Base-by-base conservation (phyloP, 2,329 filamentous ascomycete genomes). In the Diaporthe australafricana region DNA sequence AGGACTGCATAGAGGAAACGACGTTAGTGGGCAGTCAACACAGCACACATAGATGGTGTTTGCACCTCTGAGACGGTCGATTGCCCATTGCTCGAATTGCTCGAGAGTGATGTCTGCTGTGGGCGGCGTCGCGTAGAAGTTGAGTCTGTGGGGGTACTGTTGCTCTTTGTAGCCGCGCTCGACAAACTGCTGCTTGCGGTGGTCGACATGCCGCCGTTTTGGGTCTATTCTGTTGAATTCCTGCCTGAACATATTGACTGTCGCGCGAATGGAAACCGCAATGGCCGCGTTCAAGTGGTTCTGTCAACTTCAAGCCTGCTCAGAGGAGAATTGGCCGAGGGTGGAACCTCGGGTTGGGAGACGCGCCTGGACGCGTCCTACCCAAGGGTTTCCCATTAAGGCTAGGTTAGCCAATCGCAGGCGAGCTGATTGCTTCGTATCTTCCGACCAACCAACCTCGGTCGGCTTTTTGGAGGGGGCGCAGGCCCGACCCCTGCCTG, bases 11-110 rank as follows among this genome's bases (percentile, higher is more conserved):
- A 32, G 1, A 25, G 11, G 52, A 73, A 56, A 16, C 60, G 60
- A 12, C 8, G 73, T 78, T 27, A 80, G 77, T 48, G 27, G 8
- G 22, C 7, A 7, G 4, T 2, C 12, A 25, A 25, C 12, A 50
- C 2, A 14, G 52, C n/a, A 16, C 3, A 35, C 16, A 11, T 20
- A 16, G 14, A 32, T 40, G 12, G 2, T 35, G 16, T 11, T 68
- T 84, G 70, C 85, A 94, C 94, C 89, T 84, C 94, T 92, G 75
- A 99, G 82, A 71, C 96, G 88, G 78, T 97, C 94, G 78, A 99
- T 98, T 14, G 95, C 96, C 96, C 96, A 99, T 88, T 98, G 95
- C 81, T 99, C 96, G 78, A 99, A 99, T 80, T 99, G 92, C 80
- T 99, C 96, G 52, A 99, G 90, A 0, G 94, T 97, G 77, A 99